A percentile compares a stretch with the other conserved stretches of the same genome.
These are phyloP conservation scores for Antitrichia curtipendula DNA, from an alignment of 225 moss, liverwort and hornwort genomes.

Conservation along the genomic window DNA sequence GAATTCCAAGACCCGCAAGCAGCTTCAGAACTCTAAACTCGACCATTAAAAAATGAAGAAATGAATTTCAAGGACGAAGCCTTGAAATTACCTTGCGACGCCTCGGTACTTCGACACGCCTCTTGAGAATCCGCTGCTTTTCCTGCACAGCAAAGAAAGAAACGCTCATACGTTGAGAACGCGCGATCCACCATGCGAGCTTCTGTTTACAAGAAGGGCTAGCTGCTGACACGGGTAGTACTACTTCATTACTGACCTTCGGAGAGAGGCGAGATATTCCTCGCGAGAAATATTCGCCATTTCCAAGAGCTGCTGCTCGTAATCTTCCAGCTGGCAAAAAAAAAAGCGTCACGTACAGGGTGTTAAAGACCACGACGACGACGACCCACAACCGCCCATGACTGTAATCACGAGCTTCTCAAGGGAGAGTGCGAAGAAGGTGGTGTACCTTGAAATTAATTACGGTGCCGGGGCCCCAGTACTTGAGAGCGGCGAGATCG, in stretches of 20 bases:
- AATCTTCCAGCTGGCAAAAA: constrained; percentile 26
- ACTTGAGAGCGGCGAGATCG: constrained; percentile 71
- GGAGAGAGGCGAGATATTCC: constrained; percentile 60
- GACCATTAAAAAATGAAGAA: background rate
- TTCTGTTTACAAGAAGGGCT: background rate
- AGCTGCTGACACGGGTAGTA: background rate
- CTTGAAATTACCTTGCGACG: constrained; percentile 48
- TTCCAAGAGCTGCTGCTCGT: constrained; percentile 35
- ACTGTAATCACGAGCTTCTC: background rate
- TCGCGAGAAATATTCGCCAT: constrained; percentile 54
- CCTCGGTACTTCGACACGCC: constrained; percentile 73
- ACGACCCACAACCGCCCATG: background rate
- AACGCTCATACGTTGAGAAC: background rate
- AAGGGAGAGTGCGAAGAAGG: background rate
- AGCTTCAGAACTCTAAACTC: background rate
- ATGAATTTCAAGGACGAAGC: background rate
- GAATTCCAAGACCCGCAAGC: background rate
- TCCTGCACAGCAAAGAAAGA: constrained; percentile 7
- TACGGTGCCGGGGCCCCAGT: constrained; percentile 60
- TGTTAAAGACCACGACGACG: background rate
- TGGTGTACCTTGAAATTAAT: constrained; percentile 51
- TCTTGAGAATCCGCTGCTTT: constrained; percentile 66
- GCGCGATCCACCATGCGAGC: background rate
- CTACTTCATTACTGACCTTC: constrained; percentile 16
- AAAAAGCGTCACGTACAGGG: background rate